Percentiles rank a stretch among this genome's conserved stretches.
phyloP scores from a whole-genome alignment of 75 land plant species.

The Cunninghamia lanceolata region DNA sequence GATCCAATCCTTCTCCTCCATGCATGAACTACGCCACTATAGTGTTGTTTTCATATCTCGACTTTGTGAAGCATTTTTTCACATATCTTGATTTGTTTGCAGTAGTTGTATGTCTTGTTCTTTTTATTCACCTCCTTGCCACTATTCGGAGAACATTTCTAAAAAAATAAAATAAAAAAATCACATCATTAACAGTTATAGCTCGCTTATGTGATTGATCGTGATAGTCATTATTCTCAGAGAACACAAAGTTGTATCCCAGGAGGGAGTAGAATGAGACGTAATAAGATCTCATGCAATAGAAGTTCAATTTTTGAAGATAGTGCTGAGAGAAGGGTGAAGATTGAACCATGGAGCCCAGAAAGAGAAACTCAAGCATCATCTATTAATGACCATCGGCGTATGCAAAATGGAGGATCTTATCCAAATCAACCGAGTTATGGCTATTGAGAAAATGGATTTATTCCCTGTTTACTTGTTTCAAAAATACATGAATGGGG shows the following conservation, averaged over 20 bases:
- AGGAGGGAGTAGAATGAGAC: conserved; percentile 3
- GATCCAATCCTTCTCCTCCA: too few relatives aligned
- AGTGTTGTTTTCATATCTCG: too few relatives aligned
- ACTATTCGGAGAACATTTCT: too few relatives aligned
- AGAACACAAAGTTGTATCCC: conserved; percentile 11
- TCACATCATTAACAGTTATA: too few relatives aligned
- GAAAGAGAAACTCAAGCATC: conserved; percentile 28
- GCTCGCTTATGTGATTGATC: conserved; percentile 22
- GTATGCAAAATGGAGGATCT: conserved; percentile 5
- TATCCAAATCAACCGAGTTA: background rate
- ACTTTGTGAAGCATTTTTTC: too few relatives aligned
- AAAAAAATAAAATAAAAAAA: too few relatives aligned
- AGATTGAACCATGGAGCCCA: conserved; percentile 37
- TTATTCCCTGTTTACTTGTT: background rate
- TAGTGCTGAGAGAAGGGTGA: conserved; percentile 38
- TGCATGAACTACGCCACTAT: too few relatives aligned
- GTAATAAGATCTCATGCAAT: conserved; percentile 16
- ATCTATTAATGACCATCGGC: background rate
- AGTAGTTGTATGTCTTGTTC: too few relatives aligned
- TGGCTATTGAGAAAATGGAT: background rate
- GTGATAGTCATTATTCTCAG: conserved; percentile 20
- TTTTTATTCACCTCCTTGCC: too few relatives aligned
- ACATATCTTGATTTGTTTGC: too few relatives aligned
- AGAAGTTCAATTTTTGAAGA: conserved; percentile 31
- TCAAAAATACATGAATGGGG: background rate